phyloP scores from a whole-genome alignment of 148 eudicot species.

The Cornus controversa region DNA sequence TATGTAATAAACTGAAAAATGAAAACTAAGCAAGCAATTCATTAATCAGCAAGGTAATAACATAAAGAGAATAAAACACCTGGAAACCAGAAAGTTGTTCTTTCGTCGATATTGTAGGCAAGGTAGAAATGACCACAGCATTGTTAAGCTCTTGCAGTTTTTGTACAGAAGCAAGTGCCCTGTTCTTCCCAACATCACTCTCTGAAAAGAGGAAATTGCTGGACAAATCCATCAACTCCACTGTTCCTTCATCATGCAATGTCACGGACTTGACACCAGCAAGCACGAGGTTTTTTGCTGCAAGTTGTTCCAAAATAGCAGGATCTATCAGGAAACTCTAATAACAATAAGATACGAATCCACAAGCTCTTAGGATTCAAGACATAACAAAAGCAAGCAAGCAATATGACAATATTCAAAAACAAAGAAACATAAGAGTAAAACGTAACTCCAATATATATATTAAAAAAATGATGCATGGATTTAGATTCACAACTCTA shows the following conservation, averaged over 20 bases:
- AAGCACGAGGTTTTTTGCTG: slow-evolving; percentile 73
- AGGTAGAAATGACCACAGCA: slow-evolving; percentile 61
- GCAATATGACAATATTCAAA: neutral
- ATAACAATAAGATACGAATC: neutral
- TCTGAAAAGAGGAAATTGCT: slow-evolving; percentile 67
- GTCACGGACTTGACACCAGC: slow-evolving; percentile 79
- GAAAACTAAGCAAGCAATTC: neutral
- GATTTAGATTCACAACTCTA: neutral
- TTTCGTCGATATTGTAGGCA: slow-evolving; percentile 37
- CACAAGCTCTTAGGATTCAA: neutral
- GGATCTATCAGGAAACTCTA: too few relatives aligned
- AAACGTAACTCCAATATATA: neutral
- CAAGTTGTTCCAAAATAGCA: neutral
- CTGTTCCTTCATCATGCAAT: slow-evolving; percentile 63
- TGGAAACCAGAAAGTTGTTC: slow-evolving; percentile 64
- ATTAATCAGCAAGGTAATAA: neutral
- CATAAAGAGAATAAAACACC: slow-evolving; percentile 28
- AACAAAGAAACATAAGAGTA: neutral
- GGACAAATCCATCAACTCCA: slow-evolving; percentile 71
- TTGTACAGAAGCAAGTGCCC: slow-evolving; percentile 64
- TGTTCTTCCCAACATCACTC: slow-evolving; percentile 66
- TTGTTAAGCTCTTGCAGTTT: slow-evolving; percentile 73
- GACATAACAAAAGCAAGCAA: neutral
- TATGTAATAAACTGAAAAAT: neutral
- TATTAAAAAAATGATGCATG: neutral